Base-by-base conservation (phyloP, 2,329 filamentous ascomycete species). In the Trichoderma brevicompactum region DNA sequence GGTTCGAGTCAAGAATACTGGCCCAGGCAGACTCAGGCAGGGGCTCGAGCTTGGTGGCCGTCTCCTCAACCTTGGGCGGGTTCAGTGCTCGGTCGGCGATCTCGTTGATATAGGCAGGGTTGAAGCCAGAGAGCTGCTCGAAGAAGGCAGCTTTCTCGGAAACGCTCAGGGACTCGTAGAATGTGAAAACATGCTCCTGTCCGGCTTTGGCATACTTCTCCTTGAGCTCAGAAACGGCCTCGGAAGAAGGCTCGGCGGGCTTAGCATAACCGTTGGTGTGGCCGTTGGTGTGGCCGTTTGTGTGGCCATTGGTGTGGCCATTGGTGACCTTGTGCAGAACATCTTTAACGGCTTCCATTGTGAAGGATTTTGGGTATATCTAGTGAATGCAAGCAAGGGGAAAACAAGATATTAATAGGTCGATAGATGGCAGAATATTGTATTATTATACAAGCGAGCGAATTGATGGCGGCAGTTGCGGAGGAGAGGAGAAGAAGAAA, bases 1-100 rank as follows among this genome's bases (percentile, higher is more conserved):
- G 78, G 72, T 91, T 87, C 67, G 94, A 96, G 79, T 98, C 94
- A 76, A 98, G 88, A 72, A 97, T 92, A 66, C 93, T 97, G 59
- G 94, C 95, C 54, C 88, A 92, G 55, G 92, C 92, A 65, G 89
- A 88, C 53, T 92, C 89, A 69, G 95, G 95, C 28, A 99, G 88
- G 60, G 94, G 94, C 79, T 97, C 92, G 75, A 98, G 88, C 40
- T 78, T 78, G 66, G 80, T 83, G 64, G 83, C 78, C 66, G 79
- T 79, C 68, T 83, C 81, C 67, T 87, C 83, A 66, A 87, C 80
- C 73, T 89, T 85, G 68, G 90, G 87, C 36, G 94, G 92, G 80
- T 93, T 87, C 69, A 98, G 84, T 67, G 94, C 92, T 76, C 86
- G 89, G 70, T 94, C 82, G 74, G 92, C 90, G 78, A 98, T 90